Base-by-base conservation (phyloP, 805 yeast genomes). In the Starmerella vaccinii region DNA sequence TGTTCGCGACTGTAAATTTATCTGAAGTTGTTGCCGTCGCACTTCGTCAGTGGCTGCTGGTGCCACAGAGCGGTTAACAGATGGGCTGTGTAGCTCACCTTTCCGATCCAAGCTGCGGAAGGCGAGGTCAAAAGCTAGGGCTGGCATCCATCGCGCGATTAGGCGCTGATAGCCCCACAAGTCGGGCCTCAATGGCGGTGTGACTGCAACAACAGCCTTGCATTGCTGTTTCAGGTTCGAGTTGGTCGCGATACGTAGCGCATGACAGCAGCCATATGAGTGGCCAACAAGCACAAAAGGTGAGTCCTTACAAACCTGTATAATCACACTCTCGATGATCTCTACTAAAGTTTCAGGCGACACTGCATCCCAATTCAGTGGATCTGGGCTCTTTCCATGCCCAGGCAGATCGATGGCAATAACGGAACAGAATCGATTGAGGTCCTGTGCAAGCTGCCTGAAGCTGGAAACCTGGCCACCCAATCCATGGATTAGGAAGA, bases 391-490 rank as follows among this genome's bases (percentile, higher is more conserved):
- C 39, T 61, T 55, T 40, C 97, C 97, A 65, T 86, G 86, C 0
- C 97, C 97, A 1, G 96, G 96, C 47, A 88, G 68, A 63, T 89
- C 97, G 15, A 89, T 58, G 0, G 89, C 77, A 37, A 84, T 61
- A 18, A 87, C 74, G 50, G 78, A 81, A 53, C 78, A 75, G 54
- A 80, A 75, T 56, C 76, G 79, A 30, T 82, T 68, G 57, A 84
- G 76, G 47, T 77, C 70, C 24, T 78, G 80, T 7, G 85, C 66
- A 34, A 85, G 67, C 1, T 82, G 80, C 60, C 84, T 92, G 63
- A 89, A 89, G 63, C 88, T 96, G 21, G 86, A 77, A 62, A 84
- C 70, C 59, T 81, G 90, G 2, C 97, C 97, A 1, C 97, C 97
- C 19, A 90, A 65, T 0, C 97, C 97, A 68, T 88, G 97, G 18